phyloP scores from a whole-genome alignment of 768 basidiomycete genomes.

The Dacryopinax spathularia region DNA sequence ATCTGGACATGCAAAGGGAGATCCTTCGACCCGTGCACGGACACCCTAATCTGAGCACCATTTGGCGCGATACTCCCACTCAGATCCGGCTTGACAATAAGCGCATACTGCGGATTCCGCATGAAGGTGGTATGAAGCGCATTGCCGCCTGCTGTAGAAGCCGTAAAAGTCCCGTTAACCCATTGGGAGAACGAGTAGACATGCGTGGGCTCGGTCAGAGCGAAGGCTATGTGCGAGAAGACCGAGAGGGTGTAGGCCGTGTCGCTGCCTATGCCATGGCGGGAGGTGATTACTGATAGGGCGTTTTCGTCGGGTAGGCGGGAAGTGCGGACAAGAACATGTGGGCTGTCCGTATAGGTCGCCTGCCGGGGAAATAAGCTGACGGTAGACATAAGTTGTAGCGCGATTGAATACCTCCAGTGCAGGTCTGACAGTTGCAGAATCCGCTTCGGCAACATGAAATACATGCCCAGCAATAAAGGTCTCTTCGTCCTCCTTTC shows the following conservation, averaged over 20 bases:
- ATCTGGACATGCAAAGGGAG: conserved; percentile 58
- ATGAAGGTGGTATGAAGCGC: conserved; percentile 66
- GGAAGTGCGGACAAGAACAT: conserved; percentile 30
- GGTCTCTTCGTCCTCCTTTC: conserved; percentile 45
- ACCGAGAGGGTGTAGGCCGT: conserved; percentile 57
- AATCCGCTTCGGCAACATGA: conserved; percentile 13
- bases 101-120: conserved; percentile 76
- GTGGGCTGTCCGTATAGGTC: conserved; percentile 32
- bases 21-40: conserved; percentile 44
- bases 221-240: conserved; percentile 31
- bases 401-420: neutral
- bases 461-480: conserved; percentile 51
- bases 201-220: conserved; percentile 15
- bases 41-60: conserved; percentile 29
- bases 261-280: conserved; percentile 48
- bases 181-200: conserved; percentile 20
- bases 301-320: conserved; percentile 12
- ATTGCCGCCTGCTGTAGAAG: conserved; percentile 72
- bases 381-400: neutral
- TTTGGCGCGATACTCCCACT: neutral
- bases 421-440: neutral
- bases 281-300: conserved; percentile 47
- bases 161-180: conserved; percentile 49
- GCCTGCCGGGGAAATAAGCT: conserved; percentile 20
- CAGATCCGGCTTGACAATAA: conserved; percentile 37